Percentiles rank a stretch among this genome's conserved stretches.
phyloP scores from a whole-genome alignment of 768 basidiomycete genomes.

The Naganishia vishniacii region DNA sequence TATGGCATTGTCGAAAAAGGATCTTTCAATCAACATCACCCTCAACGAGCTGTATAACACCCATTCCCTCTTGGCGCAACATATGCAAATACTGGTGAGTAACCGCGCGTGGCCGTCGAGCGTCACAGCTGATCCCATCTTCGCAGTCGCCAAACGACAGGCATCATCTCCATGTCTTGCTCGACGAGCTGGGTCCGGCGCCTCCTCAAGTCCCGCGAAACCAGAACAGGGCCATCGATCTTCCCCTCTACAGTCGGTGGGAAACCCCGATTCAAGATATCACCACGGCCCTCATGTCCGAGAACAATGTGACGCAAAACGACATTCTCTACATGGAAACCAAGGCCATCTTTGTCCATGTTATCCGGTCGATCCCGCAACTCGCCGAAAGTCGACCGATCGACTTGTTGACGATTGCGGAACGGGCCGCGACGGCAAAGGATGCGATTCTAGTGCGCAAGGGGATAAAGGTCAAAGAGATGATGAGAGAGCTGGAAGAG shows the following conservation, averaged over 20 bases:
- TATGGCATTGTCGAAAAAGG: slow-evolving; percentile 99
- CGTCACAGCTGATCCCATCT: not conserved
- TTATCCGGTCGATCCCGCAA: slow-evolving; percentile 87
- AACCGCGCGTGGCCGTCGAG: too few species aligned
- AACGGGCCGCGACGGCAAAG: slow-evolving; percentile 93
- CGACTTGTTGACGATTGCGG: slow-evolving; percentile 79
- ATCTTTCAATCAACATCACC: slow-evolving; percentile 95
- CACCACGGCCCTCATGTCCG: slow-evolving; percentile 81
- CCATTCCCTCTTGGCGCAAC: slow-evolving; percentile 87
- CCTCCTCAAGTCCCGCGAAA: slow-evolving; percentile 95
- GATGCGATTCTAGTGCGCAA: slow-evolving; percentile 90
- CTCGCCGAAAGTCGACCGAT: slow-evolving; percentile 79
- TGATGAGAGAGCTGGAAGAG: slow-evolving; percentile 92
- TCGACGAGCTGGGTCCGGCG: slow-evolving; percentile 89
- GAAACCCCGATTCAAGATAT: slow-evolving; percentile 98
- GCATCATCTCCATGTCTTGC: slow-evolving; percentile 90
- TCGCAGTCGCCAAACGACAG: slow-evolving; percentile 90
- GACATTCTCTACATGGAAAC: slow-evolving; percentile 99
- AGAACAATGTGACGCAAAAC: slow-evolving; percentile 87
- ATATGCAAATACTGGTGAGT: slow-evolving; percentile 85
- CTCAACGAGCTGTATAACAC: slow-evolving; percentile 99
- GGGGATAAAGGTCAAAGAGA: slow-evolving; percentile 99
- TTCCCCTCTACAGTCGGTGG: slow-evolving; percentile 93
- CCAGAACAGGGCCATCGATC: slow-evolving; percentile 89
- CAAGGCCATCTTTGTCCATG: slow-evolving; percentile 97